A percentile compares a stretch with the other conserved stretches of the same genome.
These are phyloP conservation scores for Saprolegnia parasitica DNA, from an alignment of 352 stramenopile species.

Conservation along the genomic window DNA sequence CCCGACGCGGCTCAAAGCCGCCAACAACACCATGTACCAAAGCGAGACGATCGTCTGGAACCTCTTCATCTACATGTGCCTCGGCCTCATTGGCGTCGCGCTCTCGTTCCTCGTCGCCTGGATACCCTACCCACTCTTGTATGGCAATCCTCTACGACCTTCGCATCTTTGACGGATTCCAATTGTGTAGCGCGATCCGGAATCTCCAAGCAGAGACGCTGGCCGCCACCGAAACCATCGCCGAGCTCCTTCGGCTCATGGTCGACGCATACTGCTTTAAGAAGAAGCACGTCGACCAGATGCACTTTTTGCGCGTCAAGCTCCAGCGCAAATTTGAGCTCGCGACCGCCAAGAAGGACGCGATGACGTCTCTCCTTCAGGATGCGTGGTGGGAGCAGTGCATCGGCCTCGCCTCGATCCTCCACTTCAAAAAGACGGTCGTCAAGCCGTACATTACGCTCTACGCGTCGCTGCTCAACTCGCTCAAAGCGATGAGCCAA, in stretches of 20 bases:
- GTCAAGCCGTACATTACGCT: constrained; percentile 61
- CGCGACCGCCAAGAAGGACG: constrained; percentile 38
- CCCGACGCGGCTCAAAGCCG: constrained; percentile 36
- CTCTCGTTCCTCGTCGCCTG: constrained; percentile 73
- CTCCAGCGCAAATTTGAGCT: constrained; percentile 65
- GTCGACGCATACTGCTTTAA: constrained; percentile 84
- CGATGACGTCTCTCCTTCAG: constrained; percentile 53
- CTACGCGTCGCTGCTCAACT: constrained; percentile 54
- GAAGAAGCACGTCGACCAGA: constrained; percentile 80
- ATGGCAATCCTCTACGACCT: constrained; percentile 2
- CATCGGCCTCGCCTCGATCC: constrained; percentile 56
- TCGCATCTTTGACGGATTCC: not conserved
- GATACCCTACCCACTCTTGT: constrained; percentile 74
- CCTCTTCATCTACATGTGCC: constrained; percentile 64
- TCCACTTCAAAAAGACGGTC: constrained; percentile 69
- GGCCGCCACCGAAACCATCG: constrained; percentile 45
- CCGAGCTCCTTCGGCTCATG: constrained; percentile 72
- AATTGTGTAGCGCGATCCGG: constrained; percentile 44
- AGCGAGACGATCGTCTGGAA: constrained; percentile 57
- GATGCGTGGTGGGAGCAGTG: constrained; percentile 81
- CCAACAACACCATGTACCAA: not conserved
- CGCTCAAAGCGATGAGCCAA: constrained; percentile 62
- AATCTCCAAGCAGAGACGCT: constrained; percentile 45
- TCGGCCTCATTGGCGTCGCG: constrained; percentile 57
- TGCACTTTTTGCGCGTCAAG: constrained; percentile 74